phyloP scores from a whole-genome alignment of 495 filamentous ascomycete genomes.

The Talaromyces ruber region DNA sequence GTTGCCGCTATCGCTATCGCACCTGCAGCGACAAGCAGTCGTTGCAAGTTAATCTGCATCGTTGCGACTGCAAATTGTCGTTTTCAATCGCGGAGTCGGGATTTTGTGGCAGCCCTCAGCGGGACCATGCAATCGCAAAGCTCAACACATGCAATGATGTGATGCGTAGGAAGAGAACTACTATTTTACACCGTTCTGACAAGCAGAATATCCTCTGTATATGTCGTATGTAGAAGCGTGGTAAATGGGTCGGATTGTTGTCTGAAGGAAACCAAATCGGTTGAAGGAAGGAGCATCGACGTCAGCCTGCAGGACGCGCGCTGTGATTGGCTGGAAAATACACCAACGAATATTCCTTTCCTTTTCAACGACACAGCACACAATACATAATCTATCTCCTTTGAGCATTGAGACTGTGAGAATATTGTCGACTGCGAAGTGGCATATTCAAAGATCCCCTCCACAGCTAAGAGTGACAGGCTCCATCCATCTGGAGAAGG shows the following conservation, averaged over 20 bases:
- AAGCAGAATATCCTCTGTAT: background rate
- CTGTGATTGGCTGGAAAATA: slow-evolving; percentile 1
- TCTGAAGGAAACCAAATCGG: background rate
- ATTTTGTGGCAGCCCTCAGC: background rate
- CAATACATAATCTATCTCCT: too few species aligned
- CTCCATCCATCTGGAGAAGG: slow-evolving; percentile 2
- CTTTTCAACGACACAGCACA: background rate
- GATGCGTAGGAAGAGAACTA: background rate
- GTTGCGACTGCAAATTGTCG: background rate
- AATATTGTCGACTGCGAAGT: too few species aligned
- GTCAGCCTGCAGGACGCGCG: background rate
- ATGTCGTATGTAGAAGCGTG: background rate
- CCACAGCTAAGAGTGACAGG: background rate
- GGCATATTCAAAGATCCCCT: background rate
- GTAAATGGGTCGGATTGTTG: background rate
- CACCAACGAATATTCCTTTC: background rate
- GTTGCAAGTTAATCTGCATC: background rate
- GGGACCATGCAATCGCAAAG: background rate
- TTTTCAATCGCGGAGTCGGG: background rate
- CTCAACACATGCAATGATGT: background rate
- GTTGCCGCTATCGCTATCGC: background rate
- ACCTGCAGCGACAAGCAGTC: background rate
- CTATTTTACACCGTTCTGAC: background rate
- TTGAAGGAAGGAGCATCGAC: background rate
- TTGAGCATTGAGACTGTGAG: too few species aligned